These are phyloP conservation scores for Macrotyloma uniflorum DNA, from an alignment of 306 rosid genomes.

Conservation along the genomic window DNA sequence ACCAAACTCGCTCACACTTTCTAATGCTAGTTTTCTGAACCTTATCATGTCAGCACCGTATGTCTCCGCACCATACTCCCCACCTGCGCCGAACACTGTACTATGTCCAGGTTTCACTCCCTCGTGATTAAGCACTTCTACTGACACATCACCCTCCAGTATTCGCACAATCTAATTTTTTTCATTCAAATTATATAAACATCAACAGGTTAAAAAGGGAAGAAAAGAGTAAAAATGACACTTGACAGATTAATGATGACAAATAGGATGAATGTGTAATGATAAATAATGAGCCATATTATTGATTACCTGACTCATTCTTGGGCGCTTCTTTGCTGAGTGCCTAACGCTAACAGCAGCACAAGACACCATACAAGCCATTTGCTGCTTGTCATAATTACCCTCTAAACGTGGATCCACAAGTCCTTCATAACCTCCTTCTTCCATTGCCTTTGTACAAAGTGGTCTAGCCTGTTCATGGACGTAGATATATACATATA, in stretches of 20 bases:
- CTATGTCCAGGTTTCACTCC: constrained; percentile 60
- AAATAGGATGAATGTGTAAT: no score
- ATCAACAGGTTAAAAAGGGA: no score
- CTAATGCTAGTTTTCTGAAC: constrained; percentile 52
- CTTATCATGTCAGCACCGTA: constrained; percentile 65
- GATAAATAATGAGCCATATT: background rate
- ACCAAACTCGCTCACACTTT: constrained; percentile 67
- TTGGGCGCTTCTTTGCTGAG: constrained; percentile 73
- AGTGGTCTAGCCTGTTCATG: constrained; percentile 77
- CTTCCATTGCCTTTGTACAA: constrained; percentile 53
- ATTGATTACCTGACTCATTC: constrained; percentile 76
- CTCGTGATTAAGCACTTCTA: constrained; percentile 63
- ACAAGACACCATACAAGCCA: constrained; percentile 79
- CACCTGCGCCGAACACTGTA: constrained; percentile 26
- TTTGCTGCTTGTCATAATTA: constrained; percentile 52
- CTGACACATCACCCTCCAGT: constrained; percentile 77
- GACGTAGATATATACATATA: background rate
- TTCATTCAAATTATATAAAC: no score
- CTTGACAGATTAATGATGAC: no score
- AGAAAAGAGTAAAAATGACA: no score
- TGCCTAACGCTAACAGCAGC: constrained; percentile 73
- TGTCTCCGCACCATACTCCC: constrained; percentile 47
- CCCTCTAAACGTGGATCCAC: constrained; percentile 65
- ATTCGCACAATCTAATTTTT: constrained; percentile 82
- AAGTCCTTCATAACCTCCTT: constrained; percentile 49